phyloP scores from a whole-genome alignment of 148 eudicot species.

The Fagopyrum esculentum region DNA sequence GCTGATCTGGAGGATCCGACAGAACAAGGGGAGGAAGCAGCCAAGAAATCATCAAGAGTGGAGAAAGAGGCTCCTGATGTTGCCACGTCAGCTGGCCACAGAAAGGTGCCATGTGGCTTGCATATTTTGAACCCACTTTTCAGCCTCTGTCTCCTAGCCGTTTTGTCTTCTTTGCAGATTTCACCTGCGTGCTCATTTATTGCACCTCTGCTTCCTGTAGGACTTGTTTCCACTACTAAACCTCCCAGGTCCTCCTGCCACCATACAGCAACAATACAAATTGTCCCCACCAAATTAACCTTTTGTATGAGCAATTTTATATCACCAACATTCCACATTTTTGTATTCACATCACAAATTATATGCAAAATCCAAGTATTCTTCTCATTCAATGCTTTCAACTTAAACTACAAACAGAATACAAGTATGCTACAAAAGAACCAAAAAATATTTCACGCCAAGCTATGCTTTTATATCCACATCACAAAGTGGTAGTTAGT shows the following conservation, averaged over 20 bases:
- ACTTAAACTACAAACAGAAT: neutral
- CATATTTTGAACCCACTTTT: conserved; percentile 90
- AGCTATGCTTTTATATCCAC: neutral
- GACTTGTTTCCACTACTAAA: conserved; percentile 17
- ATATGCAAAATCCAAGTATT: neutral
- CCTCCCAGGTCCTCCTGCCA: conserved; percentile 38
- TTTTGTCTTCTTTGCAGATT: conserved; percentile 19
- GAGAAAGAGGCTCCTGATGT: conserved; percentile 7
- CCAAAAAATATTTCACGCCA: too few relatives aligned
- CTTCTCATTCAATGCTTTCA: neutral
- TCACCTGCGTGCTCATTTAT: conserved; percentile 19
- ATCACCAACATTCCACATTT: neutral
- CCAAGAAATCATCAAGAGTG: conserved; percentile 41
- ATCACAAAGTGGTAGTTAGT: neutral
- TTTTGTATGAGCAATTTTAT: too few relatives aligned
- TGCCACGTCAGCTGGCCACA: conserved; percentile 69
- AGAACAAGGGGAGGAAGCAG: conserved; percentile 70
- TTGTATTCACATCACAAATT: neutral
- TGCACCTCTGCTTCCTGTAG: conserved; percentile 9
- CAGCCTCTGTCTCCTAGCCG: conserved; percentile 50
- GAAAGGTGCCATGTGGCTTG: conserved; percentile 78
- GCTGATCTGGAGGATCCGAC: conserved; percentile 46
- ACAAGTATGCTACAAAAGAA: too few relatives aligned
- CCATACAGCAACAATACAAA: neutral
- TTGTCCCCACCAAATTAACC: neutral